Base-by-base conservation (phyloP, 352 stramenopile species). In the Globisporangium recalcitrans region DNA sequence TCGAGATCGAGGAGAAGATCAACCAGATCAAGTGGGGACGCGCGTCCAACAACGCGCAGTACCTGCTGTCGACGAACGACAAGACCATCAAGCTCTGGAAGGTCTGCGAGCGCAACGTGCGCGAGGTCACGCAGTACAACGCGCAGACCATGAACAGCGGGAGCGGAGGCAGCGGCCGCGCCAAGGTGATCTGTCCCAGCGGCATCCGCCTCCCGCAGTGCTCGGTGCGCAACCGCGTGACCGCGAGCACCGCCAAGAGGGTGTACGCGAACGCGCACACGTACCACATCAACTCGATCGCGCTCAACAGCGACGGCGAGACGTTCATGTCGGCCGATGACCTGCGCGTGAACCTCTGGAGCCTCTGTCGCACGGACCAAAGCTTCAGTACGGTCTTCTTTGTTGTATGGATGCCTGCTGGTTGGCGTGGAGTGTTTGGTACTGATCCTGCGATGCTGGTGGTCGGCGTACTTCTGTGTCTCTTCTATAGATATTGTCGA, bases 11-110 rank as follows among this genome's bases (percentile, higher is more conserved):
- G 65, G 95, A 98, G 68, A 98, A 98, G 64, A 98, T 99, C 70
- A 98, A 98, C 72, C 81, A 97, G 53, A 98, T 99, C 71, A 95
- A 96, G 67, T 99, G 93, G 90, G 97, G 90, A 62, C 74, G 79
- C n/a, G 71, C 80, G 9, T 87, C 79, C 44, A 95, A 91, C 69
- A 91, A 94, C 55, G 84, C 91, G n/a, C 75, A 96, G 49, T 98
- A 97, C 57, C 67, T 99, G 46, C 80, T 98, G 42, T 95, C 88
- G 11, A 98, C 96, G 21, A 99, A 99, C 73, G 94, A 98, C 79
- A 98, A 98, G 77, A 98, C 96, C 31, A 96, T 99, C 67, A 98
- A 98, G 74, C 74, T 99, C 26, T 99, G 96, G 96, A 97, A 97
- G 57, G 68, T 98, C 36, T 75, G 89, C 64, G 82, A 93, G 70